Base-by-base conservation (phyloP, 176 grass and related monocot species). In the Juncus inflexus region DNA sequence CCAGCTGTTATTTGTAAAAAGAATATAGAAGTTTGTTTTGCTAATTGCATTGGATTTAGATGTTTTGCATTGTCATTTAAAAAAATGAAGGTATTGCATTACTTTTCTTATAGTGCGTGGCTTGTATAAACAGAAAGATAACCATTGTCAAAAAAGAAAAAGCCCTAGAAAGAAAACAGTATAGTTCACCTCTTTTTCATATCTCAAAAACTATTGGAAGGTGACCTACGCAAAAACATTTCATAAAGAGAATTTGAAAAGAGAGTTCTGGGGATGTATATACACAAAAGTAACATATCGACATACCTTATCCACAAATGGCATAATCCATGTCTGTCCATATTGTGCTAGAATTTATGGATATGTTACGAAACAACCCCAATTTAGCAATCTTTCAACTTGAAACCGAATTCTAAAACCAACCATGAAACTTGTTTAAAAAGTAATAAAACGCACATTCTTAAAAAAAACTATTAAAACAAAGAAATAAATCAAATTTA, bases 171-270 rank as follows among this genome's bases (percentile, higher is more conserved):
- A 70, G 58, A 60, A 52, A 43, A 6, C 55, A 59, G 53, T 40
- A 13, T 55, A 52, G 11, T 60, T 71, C 67, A 28, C 58, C 67
- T 60, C 54, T 47, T 70, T 70, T 71, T 52, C 12, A 52, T 59
- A 12, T 45, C 4, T 35, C 12, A 47, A 41, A 7, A 59, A 42
- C 28, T 71, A 16, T 59, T 71, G 67, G 12, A 55, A 7, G 15
- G 38, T 71, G 50, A 71, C 67, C 54, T 45, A 13, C 19, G 67
- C 67, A 47, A 47, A 71, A 59, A 9, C 35, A 40, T 70, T 59
- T 16, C 50, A 56, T 42, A 47, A 15, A 45, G 9, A 3, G 15
- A 35, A 70, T 19, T 57, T 71, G 39, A 3, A 71, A 59, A 71
- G 50, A 8, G 38, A 71, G 50, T 57, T 71, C 38, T 9, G 9